Conservation (phyloP, 805 yeast genomes). For the Kregervanrija delftensis region DNA sequence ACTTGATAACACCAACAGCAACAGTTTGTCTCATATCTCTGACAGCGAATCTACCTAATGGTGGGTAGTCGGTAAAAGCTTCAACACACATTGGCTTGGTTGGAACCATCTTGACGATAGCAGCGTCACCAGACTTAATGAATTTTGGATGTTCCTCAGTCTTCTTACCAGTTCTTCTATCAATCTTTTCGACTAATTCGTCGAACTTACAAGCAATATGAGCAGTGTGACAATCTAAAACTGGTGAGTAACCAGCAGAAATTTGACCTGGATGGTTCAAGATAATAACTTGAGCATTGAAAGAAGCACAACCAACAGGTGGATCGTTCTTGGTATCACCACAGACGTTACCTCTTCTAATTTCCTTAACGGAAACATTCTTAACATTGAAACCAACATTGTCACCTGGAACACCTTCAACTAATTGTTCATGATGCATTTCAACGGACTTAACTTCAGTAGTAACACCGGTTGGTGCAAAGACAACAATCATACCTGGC, state of each 20-base stretch:
- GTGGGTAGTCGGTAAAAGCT: slow-evolving; percentile 91
- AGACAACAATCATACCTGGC: slow-evolving; percentile 67
- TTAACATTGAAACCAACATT: slow-evolving; percentile 86
- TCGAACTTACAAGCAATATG: slow-evolving; percentile 89
- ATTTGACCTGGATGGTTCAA: slow-evolving; percentile 92
- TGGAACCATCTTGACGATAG: slow-evolving; percentile 84
- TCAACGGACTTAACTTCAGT: slow-evolving; percentile 87
- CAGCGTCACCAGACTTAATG: slow-evolving; percentile 95
- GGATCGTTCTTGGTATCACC: slow-evolving; percentile 90
- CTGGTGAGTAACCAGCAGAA: slow-evolving; percentile 88
- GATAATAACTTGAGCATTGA: slow-evolving; percentile 72
- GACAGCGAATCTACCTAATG: slow-evolving; percentile 96
- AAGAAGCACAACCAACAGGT: slow-evolving; percentile 70
- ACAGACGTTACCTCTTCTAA: slow-evolving; percentile 89
- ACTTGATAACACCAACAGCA: slow-evolving; percentile 98
- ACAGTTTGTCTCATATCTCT: slow-evolving; percentile 99
- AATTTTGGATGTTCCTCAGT: slow-evolving; percentile 86
- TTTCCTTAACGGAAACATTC: slow-evolving; percentile 84
- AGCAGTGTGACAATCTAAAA: slow-evolving; percentile 87
- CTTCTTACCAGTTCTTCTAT: slow-evolving; percentile 90
- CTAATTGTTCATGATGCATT: slow-evolving; percentile 79
- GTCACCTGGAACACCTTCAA: slow-evolving; percentile 86
- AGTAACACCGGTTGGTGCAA: slow-evolving; percentile 84
- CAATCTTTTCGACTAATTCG: slow-evolving; percentile 77
- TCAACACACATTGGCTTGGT: slow-evolving; percentile 93